phyloP scores from a whole-genome alignment of 176 grass and related monocot species.

The Pontederia paniculata region DNA sequence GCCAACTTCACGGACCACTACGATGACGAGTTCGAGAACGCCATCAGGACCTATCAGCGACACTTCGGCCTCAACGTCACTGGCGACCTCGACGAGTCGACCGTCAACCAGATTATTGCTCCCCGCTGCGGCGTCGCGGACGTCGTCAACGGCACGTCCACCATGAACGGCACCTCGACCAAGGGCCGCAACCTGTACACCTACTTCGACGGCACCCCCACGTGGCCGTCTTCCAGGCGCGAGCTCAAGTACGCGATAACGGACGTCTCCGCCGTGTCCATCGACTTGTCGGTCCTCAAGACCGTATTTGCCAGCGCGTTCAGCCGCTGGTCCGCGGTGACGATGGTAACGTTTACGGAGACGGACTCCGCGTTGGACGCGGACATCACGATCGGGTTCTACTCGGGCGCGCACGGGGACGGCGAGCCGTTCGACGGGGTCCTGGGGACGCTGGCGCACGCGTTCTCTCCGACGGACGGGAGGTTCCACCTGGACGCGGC shows the following conservation, averaged over 20 bases:
- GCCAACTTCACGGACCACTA: constrained; percentile 6
- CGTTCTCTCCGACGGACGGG: constrained; percentile 15
- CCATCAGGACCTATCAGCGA: neutral
- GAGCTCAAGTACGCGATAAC: constrained; percentile 4
- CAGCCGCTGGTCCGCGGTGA: neutral
- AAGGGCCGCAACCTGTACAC: constrained; percentile 3
- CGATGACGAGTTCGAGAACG: neutral
- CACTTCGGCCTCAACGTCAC: constrained; percentile 4
- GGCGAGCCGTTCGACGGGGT: constrained; percentile 8
- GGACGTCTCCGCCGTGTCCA: neutral
- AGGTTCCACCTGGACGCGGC: constrained; percentile 10
- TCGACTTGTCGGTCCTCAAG: neutral
- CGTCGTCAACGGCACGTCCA: constrained; percentile 1
- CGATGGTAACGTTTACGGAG: constrained; percentile 4
- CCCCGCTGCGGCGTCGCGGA: constrained; percentile 5
- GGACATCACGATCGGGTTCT: constrained; percentile 9
- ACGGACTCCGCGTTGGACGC: neutral
- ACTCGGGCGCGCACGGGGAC: constrained; percentile 6
- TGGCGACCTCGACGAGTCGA: neutral
- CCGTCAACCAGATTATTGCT: neutral
- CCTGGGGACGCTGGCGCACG: constrained; percentile 12
- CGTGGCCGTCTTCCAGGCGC: neutral
- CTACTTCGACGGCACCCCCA: constrained; percentile 8
- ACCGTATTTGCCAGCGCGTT: constrained; percentile 3
- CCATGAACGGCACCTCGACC: neutral